Evolutionary conservation across 768 basidiomycete genomes (phyloP), one percentile per base, ranked within the genome.

Genomic region (Boletus tomentosulus): DNA sequence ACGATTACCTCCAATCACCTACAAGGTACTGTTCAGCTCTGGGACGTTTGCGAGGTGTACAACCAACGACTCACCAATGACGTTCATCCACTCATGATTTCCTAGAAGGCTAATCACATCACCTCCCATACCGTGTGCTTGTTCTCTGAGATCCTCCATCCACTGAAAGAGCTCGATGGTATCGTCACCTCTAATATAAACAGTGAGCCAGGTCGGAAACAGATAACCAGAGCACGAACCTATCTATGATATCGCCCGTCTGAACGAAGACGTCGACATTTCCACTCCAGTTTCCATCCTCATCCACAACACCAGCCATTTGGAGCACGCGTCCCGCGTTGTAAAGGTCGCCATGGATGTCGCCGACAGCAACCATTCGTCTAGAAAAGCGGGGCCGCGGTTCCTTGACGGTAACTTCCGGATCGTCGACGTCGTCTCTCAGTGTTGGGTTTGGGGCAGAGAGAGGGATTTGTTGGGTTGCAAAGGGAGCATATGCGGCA

Each of bases 71-170:
- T 22, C 60, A 86, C 88, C 88, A 54, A 92, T 85, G 13, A 81
- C 84, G 59, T 95, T 95, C 92, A 98, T 97, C 77, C 87, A 86
- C 69, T 98, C 97, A 61, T 99, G 97, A 68, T 99, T 99, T 25
- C 97, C 97, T 33, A 98, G 74, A 51, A 91, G 79, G 12, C 81
- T 84, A 31, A 96, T 65, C 13, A 99, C 78, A 4, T 76, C 78
- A 2, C 91, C 94, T 4, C 92, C 92, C 13, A 69, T 74, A 0
- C 73, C 71, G 4, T 70, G 70, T 1, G 96, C 95, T 67, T 98
- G 84, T 8, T 72, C 78, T 25, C 95, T 83, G 7, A 99, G 77
- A 37, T 72, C 72, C 54, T 95, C 92, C 85, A 98, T 90, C 81
- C 87, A 86, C 28, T 74, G 63, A 68, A 90, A 98, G 10, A 98